Conservation (phyloP, 176 grass and related monocot genomes). For the Thalia dealbata region DNA sequence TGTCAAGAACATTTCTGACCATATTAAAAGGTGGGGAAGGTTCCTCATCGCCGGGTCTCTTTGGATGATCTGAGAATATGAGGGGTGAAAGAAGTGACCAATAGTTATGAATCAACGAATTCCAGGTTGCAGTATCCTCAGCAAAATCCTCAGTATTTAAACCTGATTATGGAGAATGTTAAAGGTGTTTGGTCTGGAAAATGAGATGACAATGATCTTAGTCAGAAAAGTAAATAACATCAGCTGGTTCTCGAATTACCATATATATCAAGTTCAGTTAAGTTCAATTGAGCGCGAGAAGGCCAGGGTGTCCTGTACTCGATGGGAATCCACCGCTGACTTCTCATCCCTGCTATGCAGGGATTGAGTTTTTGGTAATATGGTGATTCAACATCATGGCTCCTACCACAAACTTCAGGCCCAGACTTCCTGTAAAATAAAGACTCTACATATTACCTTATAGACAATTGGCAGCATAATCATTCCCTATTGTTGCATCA, state of each 20-base stretch:
- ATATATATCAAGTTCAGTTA: slow-evolving; percentile 73
- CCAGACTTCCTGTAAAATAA: slow-evolving; percentile 61
- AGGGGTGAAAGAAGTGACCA: slow-evolving; percentile 95
- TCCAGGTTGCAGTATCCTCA: slow-evolving; percentile 71
- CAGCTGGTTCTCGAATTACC: slow-evolving; percentile 32
- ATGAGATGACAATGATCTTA: not conserved
- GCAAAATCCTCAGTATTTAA: slow-evolving; percentile 58
- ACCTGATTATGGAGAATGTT: slow-evolving; percentile 31
- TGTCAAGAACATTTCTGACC: slow-evolving; percentile 96
- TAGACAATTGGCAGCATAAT: not conserved
- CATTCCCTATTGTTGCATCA: not conserved
- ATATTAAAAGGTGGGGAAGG: slow-evolving; percentile 97
- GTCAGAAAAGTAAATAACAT: not conserved
- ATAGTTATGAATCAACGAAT: slow-evolving; percentile 66
- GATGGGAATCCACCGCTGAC: slow-evolving; percentile 75
- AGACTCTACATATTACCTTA: not conserved
- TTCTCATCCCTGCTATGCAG: slow-evolving; percentile 88
- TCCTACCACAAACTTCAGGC: slow-evolving; percentile 57
- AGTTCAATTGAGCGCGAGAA: slow-evolving; percentile 60
- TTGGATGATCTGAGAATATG: slow-evolving; percentile 99
- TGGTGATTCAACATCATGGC: slow-evolving; percentile 70
- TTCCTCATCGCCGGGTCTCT: slow-evolving; percentile 95
- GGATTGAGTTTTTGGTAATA: slow-evolving; percentile 81
- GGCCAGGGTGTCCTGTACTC: slow-evolving; percentile 72
- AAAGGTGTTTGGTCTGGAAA: slow-evolving; percentile 8